Conservation (phyloP, 345 rosid species). For the Bretschneidera sinensis region DNA sequence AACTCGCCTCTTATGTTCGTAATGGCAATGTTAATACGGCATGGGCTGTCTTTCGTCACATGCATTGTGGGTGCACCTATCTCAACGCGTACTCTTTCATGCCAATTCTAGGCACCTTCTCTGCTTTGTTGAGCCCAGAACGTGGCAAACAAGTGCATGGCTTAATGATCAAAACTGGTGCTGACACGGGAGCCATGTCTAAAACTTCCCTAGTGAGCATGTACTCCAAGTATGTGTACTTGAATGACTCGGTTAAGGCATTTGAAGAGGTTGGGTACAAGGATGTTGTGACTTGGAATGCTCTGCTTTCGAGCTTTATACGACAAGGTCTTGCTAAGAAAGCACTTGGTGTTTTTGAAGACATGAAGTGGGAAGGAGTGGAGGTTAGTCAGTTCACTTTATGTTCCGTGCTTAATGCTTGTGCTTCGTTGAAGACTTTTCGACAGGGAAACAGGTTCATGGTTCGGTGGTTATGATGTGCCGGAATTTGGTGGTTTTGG, state of each 20-base stretch:
- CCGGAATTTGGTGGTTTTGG: constrained; percentile 61
- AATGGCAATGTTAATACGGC: constrained; percentile 36
- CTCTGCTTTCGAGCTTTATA: constrained; percentile 62
- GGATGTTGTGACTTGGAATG: constrained; percentile 75
- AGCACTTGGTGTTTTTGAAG: constrained; percentile 48
- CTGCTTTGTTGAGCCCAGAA: too few relatives aligned
- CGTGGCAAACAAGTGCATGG: constrained; percentile 78
- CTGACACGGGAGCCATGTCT: constrained; percentile 45
- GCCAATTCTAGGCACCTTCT: too few relatives aligned
- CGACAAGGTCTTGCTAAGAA: constrained; percentile 45
- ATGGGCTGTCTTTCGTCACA: constrained; percentile 45
- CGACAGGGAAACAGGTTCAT: constrained; percentile 74
- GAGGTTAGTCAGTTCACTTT: constrained; percentile 63
- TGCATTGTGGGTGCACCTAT: too few relatives aligned
- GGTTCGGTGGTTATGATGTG: constrained; percentile 58
- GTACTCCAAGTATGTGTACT: constrained; percentile 54
- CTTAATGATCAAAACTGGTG: constrained; percentile 58
- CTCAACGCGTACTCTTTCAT: too few relatives aligned
- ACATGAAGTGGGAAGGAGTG: constrained; percentile 47
- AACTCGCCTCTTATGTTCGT: constrained; percentile 43
- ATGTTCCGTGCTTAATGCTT: constrained; percentile 65
- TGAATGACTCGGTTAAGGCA: constrained; percentile 43
- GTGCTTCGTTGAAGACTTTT: constrained; percentile 43
- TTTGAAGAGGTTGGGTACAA: constrained; percentile 48
- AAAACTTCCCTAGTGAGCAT: constrained; percentile 67